Base-by-base conservation (phyloP, 2,329 filamentous ascomycete genomes). In the Xylaria multiplex region DNA sequence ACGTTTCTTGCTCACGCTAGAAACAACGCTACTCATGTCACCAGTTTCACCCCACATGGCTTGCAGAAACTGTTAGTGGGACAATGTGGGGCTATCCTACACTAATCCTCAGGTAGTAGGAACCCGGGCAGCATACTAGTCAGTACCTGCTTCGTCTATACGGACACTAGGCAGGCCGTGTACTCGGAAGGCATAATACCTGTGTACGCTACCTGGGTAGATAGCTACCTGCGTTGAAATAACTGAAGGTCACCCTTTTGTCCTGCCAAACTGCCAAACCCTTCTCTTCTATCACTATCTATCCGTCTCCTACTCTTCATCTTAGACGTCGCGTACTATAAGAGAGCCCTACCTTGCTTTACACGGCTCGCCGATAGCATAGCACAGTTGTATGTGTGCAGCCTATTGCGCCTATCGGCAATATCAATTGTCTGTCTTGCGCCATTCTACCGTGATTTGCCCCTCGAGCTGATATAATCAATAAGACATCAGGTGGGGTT, bases 21-120 rank as follows among this genome's bases (percentile, higher is more conserved):
- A 42, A 40, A 14, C 11, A 14, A 40, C 37, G 37, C 37, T 40
- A 40, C 13, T 40, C 37, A 43, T n/a, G 40, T 43, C 53, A 45
- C 19, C 40, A 46, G 37, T 7, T 19, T 48, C 50, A 55, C 64
- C 64, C 59, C 59, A 62, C 64, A 63, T 66, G 59, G 64, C 59
- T 24, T 63, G 64, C 59, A 66, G 64, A 66, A 59, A 59, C 64
- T 62, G 58, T 30, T 59, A 40, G 59, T 13, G 59, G 64, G 59
- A 53, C 52, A 16, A 24, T 32, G 59, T 13, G 59, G 64, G 59
- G 58, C 52, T 19, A 32, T 35, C 37, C 55, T 40, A 46, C 57
- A 32, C 40, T 45, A 56, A 2, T 46, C 24, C 42, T 35, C 35
- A 35, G 42, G 24, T 49, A 59, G 35, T 27, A 27, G 19, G 19